Percentiles rank a stretch among this genome's conserved stretches.
These are phyloP conservation scores for Fusarium zealandicum DNA, from an alignment of 2,329 filamentous ascomycete genomes.

Conservation along the genomic window DNA sequence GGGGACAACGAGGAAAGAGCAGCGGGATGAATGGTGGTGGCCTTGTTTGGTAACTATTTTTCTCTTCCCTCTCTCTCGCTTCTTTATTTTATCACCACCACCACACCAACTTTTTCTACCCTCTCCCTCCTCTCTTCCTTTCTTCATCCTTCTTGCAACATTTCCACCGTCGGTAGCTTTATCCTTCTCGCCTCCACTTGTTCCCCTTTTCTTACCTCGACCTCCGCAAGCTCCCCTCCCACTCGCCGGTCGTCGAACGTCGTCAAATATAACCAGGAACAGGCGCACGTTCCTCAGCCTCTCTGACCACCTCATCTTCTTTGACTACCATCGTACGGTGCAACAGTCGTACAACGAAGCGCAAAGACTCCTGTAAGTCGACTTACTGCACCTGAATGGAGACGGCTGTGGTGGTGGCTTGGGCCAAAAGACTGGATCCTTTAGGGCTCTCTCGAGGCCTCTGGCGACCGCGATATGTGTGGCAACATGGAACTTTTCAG, in stretches of 20 bases:
- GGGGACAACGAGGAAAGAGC: conserved; percentile 23
- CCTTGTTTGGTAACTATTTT: neutral
- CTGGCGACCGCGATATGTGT: conserved; percentile 19
- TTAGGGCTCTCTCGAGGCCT: conserved; percentile 1
- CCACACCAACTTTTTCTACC: conserved; percentile 25
- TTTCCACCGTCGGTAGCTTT: conserved; percentile 18
- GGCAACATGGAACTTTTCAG: conserved; percentile 28
- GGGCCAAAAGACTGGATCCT: neutral
- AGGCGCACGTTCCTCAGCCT: conserved; percentile 40
- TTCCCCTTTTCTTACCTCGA: conserved; percentile 17
- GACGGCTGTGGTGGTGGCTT: conserved; percentile 31
- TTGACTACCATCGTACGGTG: conserved; percentile 43
- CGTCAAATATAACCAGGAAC: conserved; percentile 31
- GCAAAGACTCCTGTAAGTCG: conserved; percentile 36
- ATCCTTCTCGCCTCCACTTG: conserved; percentile 8
- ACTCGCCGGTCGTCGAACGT: conserved; percentile 28
- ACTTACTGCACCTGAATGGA: conserved; percentile 35
- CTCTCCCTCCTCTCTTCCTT: conserved; percentile 22
- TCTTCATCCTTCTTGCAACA: conserved; percentile 26
- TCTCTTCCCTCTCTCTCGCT: conserved; percentile 7
- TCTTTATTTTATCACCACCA: conserved; percentile 31
- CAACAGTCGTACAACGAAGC: conserved; percentile 39
- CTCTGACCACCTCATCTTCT: conserved; percentile 39
- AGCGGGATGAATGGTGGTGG: conserved; percentile 11
- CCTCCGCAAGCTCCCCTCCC: conserved; percentile 16